Base-by-base conservation (phyloP, 176 grass and related monocot species). In the Ensete glaucum region DNA sequence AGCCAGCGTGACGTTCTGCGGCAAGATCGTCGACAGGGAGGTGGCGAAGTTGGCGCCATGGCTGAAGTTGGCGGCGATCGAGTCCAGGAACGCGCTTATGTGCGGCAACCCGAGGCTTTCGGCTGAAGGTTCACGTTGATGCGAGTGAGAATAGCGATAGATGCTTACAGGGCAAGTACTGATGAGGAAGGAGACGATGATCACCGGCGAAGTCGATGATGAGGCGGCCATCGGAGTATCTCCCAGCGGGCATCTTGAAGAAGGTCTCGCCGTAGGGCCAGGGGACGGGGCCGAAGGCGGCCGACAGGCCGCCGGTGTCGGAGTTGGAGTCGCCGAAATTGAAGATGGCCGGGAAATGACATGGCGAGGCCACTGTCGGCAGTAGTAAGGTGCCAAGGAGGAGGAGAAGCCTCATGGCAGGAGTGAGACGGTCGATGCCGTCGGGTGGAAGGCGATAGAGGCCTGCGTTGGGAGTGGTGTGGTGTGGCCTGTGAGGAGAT, bases 271-370 rank as follows among this genome's bases (percentile, higher is more conserved):
- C 78, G 50, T 80, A 72, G 5, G 78, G 78, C 4, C 5, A 8
- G 11, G 54, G 25, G 21, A 80, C 29, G 4, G 78, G 69, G 22
- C 55, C 69, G 55, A 80, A 80, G 69, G 71, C 56, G 1, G 78
- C 78, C 9, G 78, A 57, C 21, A 80, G 57, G 29, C 85, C 85
- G 3, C 89, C 62, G 26, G 86, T 88, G 65, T 88, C 85, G 25
- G 85, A 88, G 53, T 88, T 88, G 8, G 85, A 88, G 73, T 88
- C 85, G 23, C 85, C 85, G 16, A 88, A 88, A 78, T 88, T 88
- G 81, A 88, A 88, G 52, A 88, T 62, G 62, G 85, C 85, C 34
- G 81, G 78, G 52, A 85, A 92, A 10, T 52, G 15, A 22, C 78
- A 80, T 21, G 56, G 48, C 20, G 56, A 64, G 22, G 68, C 24